Evolutionary conservation across 164 flowering plant genomes (phyloP), one percentile per base, ranked within the genome.

Genomic region (Dillenia turbinata): DNA sequence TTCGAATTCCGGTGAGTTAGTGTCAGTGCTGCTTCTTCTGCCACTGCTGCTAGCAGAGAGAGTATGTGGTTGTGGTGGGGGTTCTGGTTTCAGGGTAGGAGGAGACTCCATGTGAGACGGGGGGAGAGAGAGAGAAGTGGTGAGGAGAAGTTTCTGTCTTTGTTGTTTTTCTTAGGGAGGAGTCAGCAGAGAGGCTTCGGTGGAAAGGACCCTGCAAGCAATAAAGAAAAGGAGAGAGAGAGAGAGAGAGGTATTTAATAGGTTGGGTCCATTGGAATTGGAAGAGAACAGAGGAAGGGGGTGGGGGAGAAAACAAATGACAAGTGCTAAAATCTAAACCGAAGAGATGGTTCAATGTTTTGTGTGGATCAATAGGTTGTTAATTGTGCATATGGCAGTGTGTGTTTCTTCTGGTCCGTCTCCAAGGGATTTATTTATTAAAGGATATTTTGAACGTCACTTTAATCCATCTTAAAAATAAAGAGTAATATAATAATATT

Each of bases 1-100:
- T 81, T 88, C 95, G 64, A 89, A 88, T 66, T 92, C 97, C 0
- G 97, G 87, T 0, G 93, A 84, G 64, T 67, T 78, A 2, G 79
- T 47, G 47, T 49, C 66, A 46, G 49, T 59, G 67, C 71, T 67
- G 51, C 74, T 71, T 47, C 73, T 68, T 52, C 84, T 69, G 13
- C 77, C 56, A 50, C 75, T 69, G 68, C 67, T 68, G 65, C 73
- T 62, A 5, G 68, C 73, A 0, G 81, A 61, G 54, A 71, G 75
- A 8, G 33, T 49, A 50, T 44, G 62, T 9, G 14, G 4, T 0
- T 6, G 43, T 53, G 40, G 40, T 33, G 40, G 40, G 40, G 40
- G 40, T 14, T 61, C 52, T 43, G 58, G 49, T 49, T 44, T 55
- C 33, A 47, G 57, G 47, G 47, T 69, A 22, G 67, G 54, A 26